Evolutionary conservation across 768 basidiomycete species (phyloP).

Genomic region (Lactarius hengduanensis): DNA sequence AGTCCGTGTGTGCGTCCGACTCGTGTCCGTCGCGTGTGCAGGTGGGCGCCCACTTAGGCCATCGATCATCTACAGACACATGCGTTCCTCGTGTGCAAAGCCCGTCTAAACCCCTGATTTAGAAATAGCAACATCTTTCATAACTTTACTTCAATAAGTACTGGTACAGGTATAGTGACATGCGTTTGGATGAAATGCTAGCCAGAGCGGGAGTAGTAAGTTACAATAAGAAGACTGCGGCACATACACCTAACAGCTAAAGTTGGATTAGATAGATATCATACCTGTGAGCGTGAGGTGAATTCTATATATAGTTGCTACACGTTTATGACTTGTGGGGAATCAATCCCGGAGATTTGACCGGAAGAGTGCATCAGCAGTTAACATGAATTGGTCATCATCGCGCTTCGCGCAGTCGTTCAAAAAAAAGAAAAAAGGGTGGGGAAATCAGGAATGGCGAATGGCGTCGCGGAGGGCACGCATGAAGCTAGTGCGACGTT

Average conservation of each 20-base stretch:
- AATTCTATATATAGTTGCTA: conserved; percentile 6
- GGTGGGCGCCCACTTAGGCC: background rate
- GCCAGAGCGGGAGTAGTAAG: background rate
- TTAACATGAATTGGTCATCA: conserved; percentile 6
- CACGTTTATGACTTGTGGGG: background rate
- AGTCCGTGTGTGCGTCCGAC: background rate
- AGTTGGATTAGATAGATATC: conserved; percentile 1
- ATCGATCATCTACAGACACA: background rate
- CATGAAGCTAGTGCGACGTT: conserved; percentile 14
- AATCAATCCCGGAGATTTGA: conserved; percentile 1
- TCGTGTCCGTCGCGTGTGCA: background rate
- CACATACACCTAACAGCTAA: background rate
- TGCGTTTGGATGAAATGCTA: background rate
- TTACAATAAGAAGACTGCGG: conserved; percentile 4
- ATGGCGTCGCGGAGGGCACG: conserved; percentile 16
- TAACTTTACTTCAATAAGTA: conserved; percentile 10
- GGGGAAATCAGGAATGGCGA: conserved; percentile 7
- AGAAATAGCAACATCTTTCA: background rate
- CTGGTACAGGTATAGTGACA: conserved; percentile 4
- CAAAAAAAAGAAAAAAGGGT: background rate
- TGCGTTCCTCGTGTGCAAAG: background rate
- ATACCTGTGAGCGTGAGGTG: background rate
- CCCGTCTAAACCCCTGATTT: background rate
- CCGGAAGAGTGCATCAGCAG: background rate
- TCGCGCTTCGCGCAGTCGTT: background rate